A percentile compares a stretch with the other conserved stretches of the same genome.
phyloP scores from a whole-genome alignment of 345 rosid species.

The Alliaria petiolata region DNA sequence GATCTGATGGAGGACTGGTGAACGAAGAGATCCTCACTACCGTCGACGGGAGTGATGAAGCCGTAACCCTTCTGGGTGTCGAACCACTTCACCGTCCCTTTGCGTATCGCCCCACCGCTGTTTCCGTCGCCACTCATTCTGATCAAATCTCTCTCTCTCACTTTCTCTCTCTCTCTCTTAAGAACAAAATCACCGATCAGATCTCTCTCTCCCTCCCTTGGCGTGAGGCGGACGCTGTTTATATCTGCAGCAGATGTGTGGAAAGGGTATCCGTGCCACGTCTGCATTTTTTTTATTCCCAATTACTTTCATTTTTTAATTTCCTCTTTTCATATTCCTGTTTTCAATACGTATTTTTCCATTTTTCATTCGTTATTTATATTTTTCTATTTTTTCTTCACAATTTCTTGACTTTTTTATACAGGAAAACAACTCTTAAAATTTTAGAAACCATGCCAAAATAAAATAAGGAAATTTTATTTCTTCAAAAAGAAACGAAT shows the following conservation, averaged over 20 bases:
- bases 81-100: slow-evolving; percentile 77
- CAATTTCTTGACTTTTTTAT: neutral
- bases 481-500: neutral
- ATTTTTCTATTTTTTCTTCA: neutral
- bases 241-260: slow-evolving; percentile 27
- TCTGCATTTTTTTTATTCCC: slow-evolving; percentile 8
- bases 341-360: too few species aligned
- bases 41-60: slow-evolving; percentile 86
- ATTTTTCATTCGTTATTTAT: neutral
- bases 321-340: neutral
- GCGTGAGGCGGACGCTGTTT: slow-evolving; percentile 28
- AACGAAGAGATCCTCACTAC: slow-evolving; percentile 82
- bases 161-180: neutral
- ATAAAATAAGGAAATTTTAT: neutral
- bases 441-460: neutral
- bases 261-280: slow-evolving; percentile 30
- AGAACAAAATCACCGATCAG: slow-evolving; percentile 2
- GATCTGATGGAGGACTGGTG: slow-evolving; percentile 81
- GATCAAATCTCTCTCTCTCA: neutral
- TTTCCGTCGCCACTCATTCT: slow-evolving; percentile 23
- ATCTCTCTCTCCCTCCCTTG: slow-evolving; percentile 7
- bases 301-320: neutral
- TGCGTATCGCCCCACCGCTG: slow-evolving; percentile 21
- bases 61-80: slow-evolving; percentile 81
- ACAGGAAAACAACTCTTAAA: neutral